Evolutionary conservation across 2,329 filamentous ascomycete genomes (phyloP).

Genomic region (Trichoderma aggressivum): DNA sequence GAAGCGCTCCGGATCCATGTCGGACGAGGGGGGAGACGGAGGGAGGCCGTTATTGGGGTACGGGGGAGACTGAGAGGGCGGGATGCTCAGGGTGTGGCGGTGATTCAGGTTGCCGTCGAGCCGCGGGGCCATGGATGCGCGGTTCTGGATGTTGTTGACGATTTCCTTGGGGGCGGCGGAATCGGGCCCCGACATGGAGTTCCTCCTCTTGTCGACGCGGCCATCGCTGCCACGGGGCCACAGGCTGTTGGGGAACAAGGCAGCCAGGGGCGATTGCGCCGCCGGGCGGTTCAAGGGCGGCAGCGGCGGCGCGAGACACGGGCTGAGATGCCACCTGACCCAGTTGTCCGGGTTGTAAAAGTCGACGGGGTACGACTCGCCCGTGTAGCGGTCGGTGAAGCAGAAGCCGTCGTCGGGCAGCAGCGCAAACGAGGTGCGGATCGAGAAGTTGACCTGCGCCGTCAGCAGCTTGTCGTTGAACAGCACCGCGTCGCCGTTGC

Average conservation of each 20-base stretch:
- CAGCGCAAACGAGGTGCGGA: slow-evolving; percentile 80
- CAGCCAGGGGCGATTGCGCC: slow-evolving; percentile 45
- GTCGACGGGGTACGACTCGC: slow-evolving; percentile 75
- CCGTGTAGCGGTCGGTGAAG: slow-evolving; percentile 79
- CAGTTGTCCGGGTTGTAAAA: slow-evolving; percentile 80
- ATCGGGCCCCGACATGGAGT: slow-evolving; percentile 1
- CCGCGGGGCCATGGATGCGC: slow-evolving; percentile 30
- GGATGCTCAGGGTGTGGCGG: slow-evolving; percentile 12
- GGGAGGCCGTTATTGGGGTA: slow-evolving; percentile 19
- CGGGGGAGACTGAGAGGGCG: neutral
- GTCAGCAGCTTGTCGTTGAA: slow-evolving; percentile 87
- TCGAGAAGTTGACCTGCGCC: slow-evolving; percentile 88
- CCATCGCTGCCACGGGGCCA: slow-evolving; percentile 46
- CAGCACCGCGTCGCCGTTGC: slow-evolving; percentile 89
- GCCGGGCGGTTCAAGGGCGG: slow-evolving; percentile 50
- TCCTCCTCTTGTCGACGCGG: slow-evolving; percentile 33
- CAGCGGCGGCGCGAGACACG: slow-evolving; percentile 67
- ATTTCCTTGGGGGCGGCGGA: neutral
- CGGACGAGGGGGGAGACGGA: slow-evolving; percentile 19
- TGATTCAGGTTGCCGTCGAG: slow-evolving; percentile 22
- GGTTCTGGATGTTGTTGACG: slow-evolving; percentile 39
- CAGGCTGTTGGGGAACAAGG: slow-evolving; percentile 45
- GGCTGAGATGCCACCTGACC: slow-evolving; percentile 74
- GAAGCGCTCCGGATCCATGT: slow-evolving; percentile 26
- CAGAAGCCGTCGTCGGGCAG: slow-evolving; percentile 83